Percentiles rank a stretch among this genome's conserved stretches.
Conservation (phyloP, 208 protist species). For the Trypanosoma rangeli region DNA sequence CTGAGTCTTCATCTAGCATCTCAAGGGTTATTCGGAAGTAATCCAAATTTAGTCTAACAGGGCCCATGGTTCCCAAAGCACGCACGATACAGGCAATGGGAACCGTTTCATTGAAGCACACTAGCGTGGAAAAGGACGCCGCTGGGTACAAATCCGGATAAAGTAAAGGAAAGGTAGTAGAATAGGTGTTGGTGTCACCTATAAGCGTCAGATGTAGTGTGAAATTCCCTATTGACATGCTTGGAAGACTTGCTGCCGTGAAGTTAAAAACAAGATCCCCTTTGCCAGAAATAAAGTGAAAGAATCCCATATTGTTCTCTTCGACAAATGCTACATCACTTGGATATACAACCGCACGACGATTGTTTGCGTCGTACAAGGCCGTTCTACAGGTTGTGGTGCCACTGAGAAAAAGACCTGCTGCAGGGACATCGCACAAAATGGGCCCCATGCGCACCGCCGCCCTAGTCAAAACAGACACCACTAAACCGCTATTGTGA, state of each 20-base stretch:
- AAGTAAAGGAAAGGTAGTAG: slow-evolving; percentile 32
- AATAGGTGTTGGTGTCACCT: slow-evolving; percentile 8
- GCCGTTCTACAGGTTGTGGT: slow-evolving; percentile 32
- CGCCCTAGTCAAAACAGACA: slow-evolving; percentile 38
- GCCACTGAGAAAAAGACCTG: slow-evolving; percentile 35
- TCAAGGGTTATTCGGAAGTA: slow-evolving; percentile 38
- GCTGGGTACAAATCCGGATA: slow-evolving; percentile 36
- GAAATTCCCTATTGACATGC: slow-evolving; percentile 14
- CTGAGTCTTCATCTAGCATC: slow-evolving; percentile 1
- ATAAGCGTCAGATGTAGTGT: slow-evolving; percentile 30
- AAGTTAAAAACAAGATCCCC: slow-evolving; percentile 42
- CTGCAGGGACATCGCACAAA: slow-evolving; percentile 29
- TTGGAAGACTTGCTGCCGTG: slow-evolving; percentile 32
- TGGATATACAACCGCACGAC: slow-evolving; percentile 32
- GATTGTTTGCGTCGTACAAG: slow-evolving; percentile 33
- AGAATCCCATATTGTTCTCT: slow-evolving; percentile 34
- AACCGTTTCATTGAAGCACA: slow-evolving; percentile 31
- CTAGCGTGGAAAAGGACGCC: slow-evolving; percentile 27
- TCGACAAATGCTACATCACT: slow-evolving; percentile 41
- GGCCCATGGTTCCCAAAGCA: slow-evolving; percentile 24
- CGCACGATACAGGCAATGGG: slow-evolving; percentile 37
- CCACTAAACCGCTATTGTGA: slow-evolving; percentile 37
- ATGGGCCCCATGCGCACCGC: slow-evolving; percentile 36
- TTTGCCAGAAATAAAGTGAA: slow-evolving; percentile 39
- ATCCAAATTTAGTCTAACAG: slow-evolving; percentile 32